A percentile compares a stretch with the other conserved stretches of the same genome.
Evolutionary conservation across 129 eudicot genomes (phyloP).

Genomic region (Flaveria robusta): DNA sequence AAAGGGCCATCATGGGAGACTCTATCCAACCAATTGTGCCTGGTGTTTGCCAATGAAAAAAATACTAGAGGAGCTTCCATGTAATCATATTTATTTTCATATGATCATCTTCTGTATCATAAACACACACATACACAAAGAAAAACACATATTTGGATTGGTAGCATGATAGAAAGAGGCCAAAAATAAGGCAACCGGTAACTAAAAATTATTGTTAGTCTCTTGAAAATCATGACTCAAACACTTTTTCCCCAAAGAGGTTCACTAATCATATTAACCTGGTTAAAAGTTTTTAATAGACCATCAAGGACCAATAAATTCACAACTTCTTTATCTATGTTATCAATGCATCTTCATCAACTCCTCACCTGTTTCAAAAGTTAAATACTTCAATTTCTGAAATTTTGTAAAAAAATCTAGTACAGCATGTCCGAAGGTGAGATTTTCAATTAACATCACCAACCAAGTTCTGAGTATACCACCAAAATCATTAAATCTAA

Average conservation of each 20-base stretch:
- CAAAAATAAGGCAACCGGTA: background rate
- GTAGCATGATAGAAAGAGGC: background rate
- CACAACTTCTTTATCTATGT: background rate
- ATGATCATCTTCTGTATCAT: constrained; percentile 5
- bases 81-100: background rate
- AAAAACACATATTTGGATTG: background rate
- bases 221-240: background rate
- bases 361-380: background rate
- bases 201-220: background rate
- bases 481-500: no score
- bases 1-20: background rate
- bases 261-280: background rate
- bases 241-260: no score
- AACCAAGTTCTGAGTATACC: background rate
- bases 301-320: background rate
- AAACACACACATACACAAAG: background rate
- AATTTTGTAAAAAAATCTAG: background rate
- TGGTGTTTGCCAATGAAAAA: background rate
- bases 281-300: background rate
- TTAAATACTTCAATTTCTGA: background rate
- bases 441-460: background rate
- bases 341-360: constrained; percentile 8
- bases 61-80: background rate
- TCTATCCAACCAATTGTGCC: background rate
- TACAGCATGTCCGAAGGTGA: background rate